phyloP scores from a whole-genome alignment of 768 basidiomycete genomes.

The Tricholoma furcatifolium region DNA sequence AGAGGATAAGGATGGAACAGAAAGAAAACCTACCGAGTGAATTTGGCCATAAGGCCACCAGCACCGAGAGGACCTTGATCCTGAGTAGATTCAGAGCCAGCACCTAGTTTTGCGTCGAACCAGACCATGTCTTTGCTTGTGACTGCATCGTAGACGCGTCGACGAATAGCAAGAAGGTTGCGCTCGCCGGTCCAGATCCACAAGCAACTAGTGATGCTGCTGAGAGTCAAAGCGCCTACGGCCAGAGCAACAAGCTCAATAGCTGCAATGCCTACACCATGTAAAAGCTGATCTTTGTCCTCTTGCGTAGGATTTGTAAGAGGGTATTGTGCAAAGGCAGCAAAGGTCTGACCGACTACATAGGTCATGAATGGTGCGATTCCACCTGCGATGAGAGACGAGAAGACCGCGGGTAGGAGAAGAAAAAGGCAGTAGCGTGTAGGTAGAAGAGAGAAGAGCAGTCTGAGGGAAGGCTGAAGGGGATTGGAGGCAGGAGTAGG shows the following conservation, averaged over 20 bases:
- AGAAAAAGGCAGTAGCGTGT: constrained; percentile 53
- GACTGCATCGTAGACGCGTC: constrained; percentile 67
- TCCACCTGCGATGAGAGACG: constrained; percentile 65
- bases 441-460: constrained; percentile 66
- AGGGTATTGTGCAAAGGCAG: constrained; percentile 64
- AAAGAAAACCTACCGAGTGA: constrained; percentile 60
- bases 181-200: constrained; percentile 91
- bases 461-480: constrained; percentile 24
- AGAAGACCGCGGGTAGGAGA: constrained; percentile 62
- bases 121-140: constrained; percentile 77
- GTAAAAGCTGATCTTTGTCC: constrained; percentile 52
- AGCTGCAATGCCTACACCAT: constrained; percentile 57
- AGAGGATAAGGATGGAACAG: not conserved
- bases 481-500: not conserved
- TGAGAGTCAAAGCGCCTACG: constrained; percentile 63
- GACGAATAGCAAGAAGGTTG: constrained; percentile 67
- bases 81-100: constrained; percentile 40
- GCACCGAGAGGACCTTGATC: constrained; percentile 65
- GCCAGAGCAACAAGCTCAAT: constrained; percentile 68
- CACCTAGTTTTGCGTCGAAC: constrained; percentile 82
- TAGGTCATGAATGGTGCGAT: constrained; percentile 87
- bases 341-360: constrained; percentile 76
- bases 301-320: constrained; percentile 28
- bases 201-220: constrained; percentile 69
- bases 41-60: constrained; percentile 92